phyloP scores from a whole-genome alignment of 345 rosid genomes.

The Salix caprea region DNA sequence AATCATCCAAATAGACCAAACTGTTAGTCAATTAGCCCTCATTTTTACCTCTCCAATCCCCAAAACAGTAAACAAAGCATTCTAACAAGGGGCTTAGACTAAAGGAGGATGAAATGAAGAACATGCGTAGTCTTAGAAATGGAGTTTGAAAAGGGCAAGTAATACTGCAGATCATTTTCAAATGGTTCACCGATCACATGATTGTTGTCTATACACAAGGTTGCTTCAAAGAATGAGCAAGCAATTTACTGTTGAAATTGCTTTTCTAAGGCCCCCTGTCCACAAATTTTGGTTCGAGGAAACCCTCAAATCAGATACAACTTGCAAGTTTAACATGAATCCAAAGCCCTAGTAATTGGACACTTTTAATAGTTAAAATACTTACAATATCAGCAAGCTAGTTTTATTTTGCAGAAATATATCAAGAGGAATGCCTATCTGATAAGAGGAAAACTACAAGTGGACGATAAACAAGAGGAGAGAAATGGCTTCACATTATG shows the following conservation, averaged over 20 bases:
- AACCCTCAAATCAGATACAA: not conserved
- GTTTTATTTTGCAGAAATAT: conserved; percentile 2
- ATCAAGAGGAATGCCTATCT: conserved; percentile 11
- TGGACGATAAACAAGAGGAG: not conserved
- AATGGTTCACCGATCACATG: not conserved
- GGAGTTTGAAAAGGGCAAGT: not conserved
- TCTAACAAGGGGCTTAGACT: not conserved
- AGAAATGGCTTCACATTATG: conserved; percentile 53
- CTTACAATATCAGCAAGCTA: not conserved
- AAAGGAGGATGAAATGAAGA: not conserved
- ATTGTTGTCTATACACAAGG: not conserved
- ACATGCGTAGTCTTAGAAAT: not conserved
- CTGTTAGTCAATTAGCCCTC: not conserved
- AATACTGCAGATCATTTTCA: not conserved
- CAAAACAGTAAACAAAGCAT: not conserved
- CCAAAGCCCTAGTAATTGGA: not conserved
- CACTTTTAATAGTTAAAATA: conserved; percentile 7
- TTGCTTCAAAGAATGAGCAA: not conserved
- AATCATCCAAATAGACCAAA: not conserved
- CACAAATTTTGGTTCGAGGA: not conserved
- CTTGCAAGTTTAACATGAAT: not conserved
- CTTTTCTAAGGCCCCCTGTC: not conserved
- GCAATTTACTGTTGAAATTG: not conserved
- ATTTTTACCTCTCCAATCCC: too few species aligned
- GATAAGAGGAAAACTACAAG: conserved; percentile 15